phyloP scores from a whole-genome alignment of 2,329 filamentous ascomycete species.

The Diaporthe citriasiana region DNA sequence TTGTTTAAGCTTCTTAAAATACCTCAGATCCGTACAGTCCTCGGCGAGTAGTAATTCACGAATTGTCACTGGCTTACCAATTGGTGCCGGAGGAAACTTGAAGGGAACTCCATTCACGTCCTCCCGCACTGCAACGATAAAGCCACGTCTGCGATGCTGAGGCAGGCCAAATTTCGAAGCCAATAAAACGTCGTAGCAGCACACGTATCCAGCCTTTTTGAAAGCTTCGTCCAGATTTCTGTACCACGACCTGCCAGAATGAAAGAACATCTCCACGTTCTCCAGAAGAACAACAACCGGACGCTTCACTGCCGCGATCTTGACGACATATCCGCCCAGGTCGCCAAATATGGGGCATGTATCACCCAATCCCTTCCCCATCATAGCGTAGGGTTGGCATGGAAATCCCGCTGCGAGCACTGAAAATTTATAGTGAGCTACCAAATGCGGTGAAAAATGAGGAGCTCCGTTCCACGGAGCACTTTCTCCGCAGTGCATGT shows the following conservation, averaged over 20 bases:
- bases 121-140: background rate
- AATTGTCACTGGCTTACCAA: background rate
- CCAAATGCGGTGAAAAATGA: no score
- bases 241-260: background rate
- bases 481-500: background rate
- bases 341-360: background rate
- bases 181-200: background rate
- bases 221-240: background rate
- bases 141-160: background rate
- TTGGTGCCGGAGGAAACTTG: background rate
- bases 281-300: background rate
- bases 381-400: background rate
- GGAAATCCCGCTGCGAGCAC: conserved; percentile 10
- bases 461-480: background rate
- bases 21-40: background rate
- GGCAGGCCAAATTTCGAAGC: background rate
- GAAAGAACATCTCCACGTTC: background rate
- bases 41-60: background rate
- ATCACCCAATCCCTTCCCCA: background rate
- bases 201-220: background rate
- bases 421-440: background rate
- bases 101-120: background rate
- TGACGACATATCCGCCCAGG: background rate
- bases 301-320: background rate
- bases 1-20: background rate